Evolutionary conservation across 345 rosid genomes (phyloP).

Genomic region (Isatis tinctoria): DNA sequence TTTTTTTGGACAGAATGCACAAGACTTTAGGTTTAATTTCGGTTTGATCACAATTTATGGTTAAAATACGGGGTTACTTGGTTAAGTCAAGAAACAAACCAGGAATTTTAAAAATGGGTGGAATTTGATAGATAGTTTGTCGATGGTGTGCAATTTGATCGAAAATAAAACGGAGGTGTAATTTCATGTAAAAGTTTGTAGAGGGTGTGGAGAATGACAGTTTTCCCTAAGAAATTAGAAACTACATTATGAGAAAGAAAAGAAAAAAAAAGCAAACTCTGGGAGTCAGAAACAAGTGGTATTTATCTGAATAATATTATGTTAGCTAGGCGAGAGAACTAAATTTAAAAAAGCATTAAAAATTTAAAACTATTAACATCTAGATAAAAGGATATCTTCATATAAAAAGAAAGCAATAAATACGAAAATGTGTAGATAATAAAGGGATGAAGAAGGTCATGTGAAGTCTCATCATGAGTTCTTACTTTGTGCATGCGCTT

Average conservation of each 20-base stretch:
- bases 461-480: constrained; percentile 36
- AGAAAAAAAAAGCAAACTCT: neutral
- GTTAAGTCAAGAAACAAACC: too few relatives aligned
- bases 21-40: too few relatives aligned
- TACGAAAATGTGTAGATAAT: neutral
- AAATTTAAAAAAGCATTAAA: neutral
- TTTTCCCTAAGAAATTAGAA: too few relatives aligned
- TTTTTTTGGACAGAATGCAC: too few relatives aligned
- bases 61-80: too few relatives aligned
- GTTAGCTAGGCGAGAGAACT: neutral
- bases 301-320: neutral
- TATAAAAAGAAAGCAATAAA: constrained; percentile 6
- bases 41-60: too few relatives aligned
- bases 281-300: neutral
- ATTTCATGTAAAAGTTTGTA: too few relatives aligned
- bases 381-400: constrained; percentile 6
- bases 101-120: too few relatives aligned
- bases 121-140: too few relatives aligned
- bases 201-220: too few relatives aligned
- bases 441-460: constrained; percentile 28
- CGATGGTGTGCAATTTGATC: too few relatives aligned
- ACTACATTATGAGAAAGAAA: neutral
- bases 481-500: constrained; percentile 37
- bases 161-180: too few relatives aligned
- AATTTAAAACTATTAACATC: neutral